Evolutionary conservation across 2,329 filamentous ascomycete species (phyloP).

Genomic region (Exutisphaerella laricina): DNA sequence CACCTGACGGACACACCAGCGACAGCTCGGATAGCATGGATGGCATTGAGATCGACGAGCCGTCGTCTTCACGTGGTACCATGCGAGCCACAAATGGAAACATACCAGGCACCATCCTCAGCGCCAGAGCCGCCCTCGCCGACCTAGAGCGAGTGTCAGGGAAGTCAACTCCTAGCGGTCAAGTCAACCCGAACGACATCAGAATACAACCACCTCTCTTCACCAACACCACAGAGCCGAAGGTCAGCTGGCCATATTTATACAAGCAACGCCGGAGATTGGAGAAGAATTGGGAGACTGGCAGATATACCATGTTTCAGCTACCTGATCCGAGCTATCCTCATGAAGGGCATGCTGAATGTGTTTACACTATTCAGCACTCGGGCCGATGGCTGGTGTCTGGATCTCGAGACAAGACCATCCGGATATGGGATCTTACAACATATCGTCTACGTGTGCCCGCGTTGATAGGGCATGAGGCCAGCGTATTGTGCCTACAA

Average conservation of each 20-base stretch:
- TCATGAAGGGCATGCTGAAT: constrained; percentile 81
- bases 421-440: constrained; percentile 85
- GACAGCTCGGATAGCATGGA: constrained; percentile 16
- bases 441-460: constrained; percentile 66
- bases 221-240: constrained; percentile 42
- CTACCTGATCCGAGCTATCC: constrained; percentile 76
- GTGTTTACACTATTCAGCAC: constrained; percentile 93
- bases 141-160: background rate
- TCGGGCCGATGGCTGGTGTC: constrained; percentile 81
- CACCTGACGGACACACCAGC: constrained; percentile 9
- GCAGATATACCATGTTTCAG: constrained; percentile 78
- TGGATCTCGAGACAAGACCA: constrained; percentile 80
- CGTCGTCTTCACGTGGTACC: background rate
- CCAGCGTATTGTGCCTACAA: constrained; percentile 89
- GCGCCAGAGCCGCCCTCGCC: constrained; percentile 6
- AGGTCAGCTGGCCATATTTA: constrained; percentile 86
- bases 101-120: constrained; percentile 4
- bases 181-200: constrained; percentile 3
- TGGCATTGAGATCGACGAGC: constrained; percentile 15
- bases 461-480: constrained; percentile 69
- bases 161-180: background rate
- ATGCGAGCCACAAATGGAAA: constrained; percentile 6
- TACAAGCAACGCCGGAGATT: constrained; percentile 81
- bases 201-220: constrained; percentile 15
- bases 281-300: constrained; percentile 87